Percentiles rank a stretch among this genome's conserved stretches.
Conservation (phyloP, 352 stramenopile genomes). For the Pythium dissotocum region DNA sequence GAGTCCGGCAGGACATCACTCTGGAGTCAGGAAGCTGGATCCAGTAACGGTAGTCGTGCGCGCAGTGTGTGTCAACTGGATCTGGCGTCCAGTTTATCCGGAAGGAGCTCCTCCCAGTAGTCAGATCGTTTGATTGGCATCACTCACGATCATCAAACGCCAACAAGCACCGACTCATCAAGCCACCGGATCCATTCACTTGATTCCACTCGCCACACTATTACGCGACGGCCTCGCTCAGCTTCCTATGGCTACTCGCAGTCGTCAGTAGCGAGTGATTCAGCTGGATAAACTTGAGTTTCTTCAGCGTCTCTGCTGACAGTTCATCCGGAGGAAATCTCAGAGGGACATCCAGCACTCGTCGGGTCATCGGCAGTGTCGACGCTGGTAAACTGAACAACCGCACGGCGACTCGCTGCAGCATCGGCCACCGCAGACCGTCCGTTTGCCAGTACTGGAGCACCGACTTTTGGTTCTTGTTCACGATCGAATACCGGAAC, state of each 20-base stretch:
- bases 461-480: conserved; percentile 33
- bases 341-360: conserved; percentile 12
- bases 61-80: neutral
- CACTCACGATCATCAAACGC: neutral
- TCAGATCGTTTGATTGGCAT: neutral
- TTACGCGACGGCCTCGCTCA: neutral
- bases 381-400: conserved; percentile 33
- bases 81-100: neutral
- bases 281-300: conserved; percentile 23
- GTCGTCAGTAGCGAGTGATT: conserved; percentile 19
- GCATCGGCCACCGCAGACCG: conserved; percentile 29
- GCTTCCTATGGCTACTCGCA: neutral
- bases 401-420: conserved; percentile 31
- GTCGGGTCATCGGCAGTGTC: conserved; percentile 12
- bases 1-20: no score
- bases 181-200: neutral
- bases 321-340: neutral
- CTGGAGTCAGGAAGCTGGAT: neutral
- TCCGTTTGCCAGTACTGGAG: conserved; percentile 41
- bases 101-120: neutral
- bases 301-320: conserved; percentile 6
- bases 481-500: conserved; percentile 35
- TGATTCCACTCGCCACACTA: neutral
- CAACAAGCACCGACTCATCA: no score
- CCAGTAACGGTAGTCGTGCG: neutral